phyloP scores from a whole-genome alignment of 805 yeast genomes.

The Candida railenensis region DNA sequence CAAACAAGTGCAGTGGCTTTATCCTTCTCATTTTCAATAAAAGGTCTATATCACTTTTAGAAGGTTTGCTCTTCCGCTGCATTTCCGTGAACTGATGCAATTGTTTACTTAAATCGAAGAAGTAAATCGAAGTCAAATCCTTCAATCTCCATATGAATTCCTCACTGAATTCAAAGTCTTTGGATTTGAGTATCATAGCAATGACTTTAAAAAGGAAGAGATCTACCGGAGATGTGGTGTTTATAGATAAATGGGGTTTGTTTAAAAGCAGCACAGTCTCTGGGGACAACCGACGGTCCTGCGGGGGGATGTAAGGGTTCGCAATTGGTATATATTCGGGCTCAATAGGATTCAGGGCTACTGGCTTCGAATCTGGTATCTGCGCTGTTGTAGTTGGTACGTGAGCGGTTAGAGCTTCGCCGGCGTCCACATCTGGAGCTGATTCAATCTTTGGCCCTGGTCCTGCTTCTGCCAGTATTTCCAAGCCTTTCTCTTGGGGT shows the following conservation, averaged over 20 bases:
- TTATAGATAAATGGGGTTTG: not conserved
- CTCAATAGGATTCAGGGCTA: not conserved
- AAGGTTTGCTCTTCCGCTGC: conserved; percentile 59
- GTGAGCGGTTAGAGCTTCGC: no score
- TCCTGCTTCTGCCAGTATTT: no score
- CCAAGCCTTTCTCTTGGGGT: no score
- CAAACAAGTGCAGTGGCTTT: conserved; percentile 35
- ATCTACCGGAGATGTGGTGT: conserved; percentile 19
- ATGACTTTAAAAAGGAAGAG: conserved; percentile 28
- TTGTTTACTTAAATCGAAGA: conserved; percentile 35
- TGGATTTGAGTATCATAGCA: conserved; percentile 22
- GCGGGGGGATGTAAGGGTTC: conserved; percentile 2
- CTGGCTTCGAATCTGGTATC: not conserved
- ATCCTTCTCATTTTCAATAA: conserved; percentile 45
- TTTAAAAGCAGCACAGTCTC: not conserved
- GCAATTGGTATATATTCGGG: not conserved
- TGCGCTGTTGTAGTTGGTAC: no score
- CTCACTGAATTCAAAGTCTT: conserved; percentile 19
- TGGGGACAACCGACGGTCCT: conserved; percentile 1
- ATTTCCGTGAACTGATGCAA: conserved; percentile 53
- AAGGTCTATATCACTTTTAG: conserved; percentile 50
- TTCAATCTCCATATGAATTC: conserved; percentile 30
- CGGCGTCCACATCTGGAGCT: no score
- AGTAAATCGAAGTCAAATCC: conserved; percentile 27
- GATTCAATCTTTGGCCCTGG: no score